Evolutionary conservation across 2,329 filamentous ascomycete species (phyloP), one percentile per base, ranked within the genome.

Genomic region (Aspergillus bombycis): DNA sequence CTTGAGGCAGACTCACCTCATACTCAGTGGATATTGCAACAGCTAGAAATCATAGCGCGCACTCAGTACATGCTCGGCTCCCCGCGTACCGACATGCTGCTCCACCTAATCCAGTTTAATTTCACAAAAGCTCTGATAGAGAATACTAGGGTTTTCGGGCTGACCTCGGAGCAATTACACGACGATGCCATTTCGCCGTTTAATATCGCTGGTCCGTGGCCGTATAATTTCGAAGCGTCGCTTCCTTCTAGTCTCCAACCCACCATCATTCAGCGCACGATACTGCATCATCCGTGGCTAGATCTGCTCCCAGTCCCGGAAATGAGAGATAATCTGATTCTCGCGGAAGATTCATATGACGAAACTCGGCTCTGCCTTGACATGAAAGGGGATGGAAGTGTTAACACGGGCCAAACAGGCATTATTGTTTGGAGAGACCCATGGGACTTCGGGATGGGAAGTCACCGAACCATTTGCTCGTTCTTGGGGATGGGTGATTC

Each of bases 371-470:
- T 71, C 12, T 71, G 67, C 38, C 54, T 50, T 28, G 67, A 68
- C 45, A 55, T 71, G 62, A 45, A 63, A n/a, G 28, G 14, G 21
- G 6, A 32, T 14, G 30, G 7, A n/a, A 52, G 28, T 28, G 19
- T 32, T 7, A 52, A n/a, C 14, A 32, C 48, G 1, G 28, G 28
- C 4, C 28, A 32, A 12, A 52, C 28, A 52, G 48, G 48, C 14
- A 19, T 52, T 6, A 62, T 67, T 46, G 63, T 78, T 12, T 82
- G 80, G 80, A 72, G 72, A 12, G 73, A 77, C 23, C 79, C 80
- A 11, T 82, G 80, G 74, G 63, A 72, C 32, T 61, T 62, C 69
- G 6, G 78, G 76, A 46, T 83, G 80, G 81, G 81, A 83, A 67
- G 66, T 82, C 4, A 81, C 75, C 0, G 74, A 78, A 57, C 70